Evolutionary conservation across 352 stramenopile species (phyloP).

Genomic region (Phytophthora megakarya): DNA sequence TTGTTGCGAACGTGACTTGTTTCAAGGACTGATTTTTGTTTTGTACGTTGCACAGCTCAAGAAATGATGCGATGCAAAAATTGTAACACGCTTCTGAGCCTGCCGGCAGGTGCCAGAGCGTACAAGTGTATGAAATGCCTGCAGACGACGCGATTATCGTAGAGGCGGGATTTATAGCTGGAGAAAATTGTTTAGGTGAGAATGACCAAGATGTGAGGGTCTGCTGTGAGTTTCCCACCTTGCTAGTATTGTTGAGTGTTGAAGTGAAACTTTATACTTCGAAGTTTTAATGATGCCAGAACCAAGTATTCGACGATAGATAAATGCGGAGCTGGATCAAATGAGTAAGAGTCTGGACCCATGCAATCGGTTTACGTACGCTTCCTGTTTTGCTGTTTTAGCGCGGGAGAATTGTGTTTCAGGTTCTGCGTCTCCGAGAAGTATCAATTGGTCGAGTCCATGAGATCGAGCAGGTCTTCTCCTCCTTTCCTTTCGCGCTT

Average conservation of each 20-base stretch:
- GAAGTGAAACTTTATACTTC: background rate
- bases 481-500: conserved; percentile 52
- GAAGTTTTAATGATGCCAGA: too few relatives aligned
- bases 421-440: background rate
- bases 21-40: conserved; percentile 26
- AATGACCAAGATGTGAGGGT: conserved; percentile 4
- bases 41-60: conserved; percentile 54
- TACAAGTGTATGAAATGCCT: conserved; percentile 92
- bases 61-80: conserved; percentile 90
- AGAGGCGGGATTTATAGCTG: conserved; percentile 21
- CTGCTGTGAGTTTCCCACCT: conserved; percentile 1
- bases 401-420: too few relatives aligned
- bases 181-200: conserved; percentile 20
- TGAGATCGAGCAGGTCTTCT: conserved; percentile 88
- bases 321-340: conserved; percentile 24
- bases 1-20: background rate
- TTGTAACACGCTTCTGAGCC: conserved; percentile 84
- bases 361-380: background rate
- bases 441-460: conserved; percentile 71
- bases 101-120: conserved; percentile 75
- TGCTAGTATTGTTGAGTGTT: conserved; percentile 23
- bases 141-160: conserved; percentile 80
- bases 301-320: conserved; percentile 7
- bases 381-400: too few relatives aligned
- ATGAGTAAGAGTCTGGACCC: conserved; percentile 16